A percentile compares a stretch with the other conserved stretches of the same genome.
Evolutionary conservation across 2,329 filamentous ascomycete species (phyloP).

Genomic region (Pseudogymnoascus sp.): DNA sequence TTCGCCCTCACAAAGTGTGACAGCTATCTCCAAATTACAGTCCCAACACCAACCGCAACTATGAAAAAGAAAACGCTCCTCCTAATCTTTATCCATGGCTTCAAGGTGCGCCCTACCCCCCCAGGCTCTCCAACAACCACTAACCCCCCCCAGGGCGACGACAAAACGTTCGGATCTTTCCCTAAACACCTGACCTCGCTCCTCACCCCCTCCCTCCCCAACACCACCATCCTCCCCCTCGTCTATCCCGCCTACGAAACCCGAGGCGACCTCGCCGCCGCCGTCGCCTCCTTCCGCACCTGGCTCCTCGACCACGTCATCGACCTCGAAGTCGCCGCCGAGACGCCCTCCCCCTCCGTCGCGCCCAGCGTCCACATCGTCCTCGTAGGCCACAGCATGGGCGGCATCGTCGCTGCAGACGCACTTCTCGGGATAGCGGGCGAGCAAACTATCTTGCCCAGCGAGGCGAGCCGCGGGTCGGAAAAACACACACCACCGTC

Average conservation of each 20-base stretch:
- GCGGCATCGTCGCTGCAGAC: constrained; percentile 90
- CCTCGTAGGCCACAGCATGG: constrained; percentile 82
- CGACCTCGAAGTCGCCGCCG: constrained; percentile 78
- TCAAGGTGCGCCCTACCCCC: constrained; percentile 52
- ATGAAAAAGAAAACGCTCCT: constrained; percentile 71
- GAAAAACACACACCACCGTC: constrained; percentile 14
- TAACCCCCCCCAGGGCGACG: constrained; percentile 51
- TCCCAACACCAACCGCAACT: constrained; percentile 7
- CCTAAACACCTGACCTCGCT: constrained; percentile 62
- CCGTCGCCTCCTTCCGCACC: constrained; percentile 65
- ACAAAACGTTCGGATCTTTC: constrained; percentile 70
- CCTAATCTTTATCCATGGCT: constrained; percentile 80
- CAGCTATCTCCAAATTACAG: background rate
- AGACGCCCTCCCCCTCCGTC: constrained; percentile 73
- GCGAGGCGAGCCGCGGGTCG: background rate
- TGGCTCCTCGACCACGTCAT: constrained; percentile 90
- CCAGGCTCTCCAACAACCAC: constrained; percentile 1
- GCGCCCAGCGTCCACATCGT: constrained; percentile 78
- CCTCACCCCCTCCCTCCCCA: constrained; percentile 58
- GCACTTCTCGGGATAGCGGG: constrained; percentile 61
- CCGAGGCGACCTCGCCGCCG: constrained; percentile 64
- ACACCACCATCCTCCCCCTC: constrained; percentile 56
- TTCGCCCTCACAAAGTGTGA: background rate
- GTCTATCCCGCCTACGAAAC: constrained; percentile 80
- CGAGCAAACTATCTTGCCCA: background rate